Evolutionary conservation across 768 basidiomycete species (phyloP).

Genomic region (Glaciozyma antarctica): DNA sequence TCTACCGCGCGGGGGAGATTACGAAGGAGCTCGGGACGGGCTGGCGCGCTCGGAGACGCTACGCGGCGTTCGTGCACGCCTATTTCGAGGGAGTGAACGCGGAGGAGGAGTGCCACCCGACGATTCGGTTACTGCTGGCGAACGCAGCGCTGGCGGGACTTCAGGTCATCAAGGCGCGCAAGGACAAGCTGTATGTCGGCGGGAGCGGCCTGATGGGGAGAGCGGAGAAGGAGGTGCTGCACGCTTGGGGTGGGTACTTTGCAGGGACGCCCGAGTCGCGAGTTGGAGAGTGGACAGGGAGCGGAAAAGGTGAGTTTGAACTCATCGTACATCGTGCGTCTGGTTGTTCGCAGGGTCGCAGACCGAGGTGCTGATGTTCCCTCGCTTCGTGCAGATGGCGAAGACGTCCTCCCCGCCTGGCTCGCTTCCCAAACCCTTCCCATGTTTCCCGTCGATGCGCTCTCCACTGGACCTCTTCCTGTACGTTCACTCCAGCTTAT

Average conservation of each 20-base stretch:
- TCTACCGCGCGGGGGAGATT: constrained; percentile 18
- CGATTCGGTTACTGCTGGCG: constrained; percentile 6
- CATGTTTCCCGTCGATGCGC: neutral
- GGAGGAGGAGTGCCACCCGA: constrained; percentile 5
- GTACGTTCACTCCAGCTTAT: neutral
- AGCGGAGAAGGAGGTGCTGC: constrained; percentile 9
- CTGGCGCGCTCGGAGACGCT: neutral
- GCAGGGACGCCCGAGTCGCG: neutral
- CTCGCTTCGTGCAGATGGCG: neutral
- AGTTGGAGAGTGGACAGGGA: neutral
- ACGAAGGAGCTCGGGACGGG: neutral
- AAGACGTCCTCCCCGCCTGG: constrained; percentile 14
- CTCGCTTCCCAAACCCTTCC: constrained; percentile 22
- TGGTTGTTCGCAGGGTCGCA: neutral
- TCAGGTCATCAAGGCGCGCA: constrained; percentile 24
- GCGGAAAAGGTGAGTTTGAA: neutral
- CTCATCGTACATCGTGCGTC: neutral
- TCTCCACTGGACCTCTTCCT: neutral
- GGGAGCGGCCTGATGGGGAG: constrained; percentile 9
- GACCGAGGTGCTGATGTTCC: neutral
- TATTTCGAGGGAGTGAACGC: constrained; percentile 3
- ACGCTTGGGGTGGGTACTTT: constrained; percentile 8
- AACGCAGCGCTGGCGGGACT: constrained; percentile 15
- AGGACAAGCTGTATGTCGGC: constrained; percentile 24
- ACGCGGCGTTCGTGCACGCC: constrained; percentile 6